Evolutionary conservation across 169 alveolate species (phyloP).

Genomic region (Neospora caninum): DNA sequence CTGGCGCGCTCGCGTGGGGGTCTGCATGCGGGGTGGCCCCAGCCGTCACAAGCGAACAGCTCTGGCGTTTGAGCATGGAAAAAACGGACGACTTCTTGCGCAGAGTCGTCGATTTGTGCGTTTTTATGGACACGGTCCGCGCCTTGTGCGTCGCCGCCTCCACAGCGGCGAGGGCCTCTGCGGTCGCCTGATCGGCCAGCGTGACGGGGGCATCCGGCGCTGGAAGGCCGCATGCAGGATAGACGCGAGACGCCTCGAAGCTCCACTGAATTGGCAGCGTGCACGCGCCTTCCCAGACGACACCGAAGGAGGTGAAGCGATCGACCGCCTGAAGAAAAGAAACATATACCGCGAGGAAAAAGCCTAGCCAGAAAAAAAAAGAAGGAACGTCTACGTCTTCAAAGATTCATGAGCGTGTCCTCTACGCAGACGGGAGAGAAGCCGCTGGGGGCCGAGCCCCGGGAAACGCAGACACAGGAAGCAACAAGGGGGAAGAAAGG

Average conservation of each 20-base stretch:
- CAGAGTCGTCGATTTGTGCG: background rate
- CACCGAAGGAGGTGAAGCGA: slow-evolving; percentile 59
- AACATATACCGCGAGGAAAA: background rate
- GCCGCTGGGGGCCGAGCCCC: too few species aligned
- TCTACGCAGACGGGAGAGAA: too few species aligned
- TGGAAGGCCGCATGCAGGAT: slow-evolving; percentile 16
- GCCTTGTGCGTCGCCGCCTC: background rate
- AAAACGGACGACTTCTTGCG: background rate
- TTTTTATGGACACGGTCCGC: background rate
- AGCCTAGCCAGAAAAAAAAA: background rate
- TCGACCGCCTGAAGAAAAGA: slow-evolving; percentile 38
- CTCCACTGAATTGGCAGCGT: slow-evolving; percentile 65
- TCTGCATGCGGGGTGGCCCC: background rate
- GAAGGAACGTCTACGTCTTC: background rate
- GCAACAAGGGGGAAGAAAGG: too few species aligned
- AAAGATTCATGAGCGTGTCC: too few species aligned
- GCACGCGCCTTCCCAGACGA: slow-evolving; percentile 61
- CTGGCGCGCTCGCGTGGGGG: background rate
- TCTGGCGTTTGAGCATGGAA: background rate
- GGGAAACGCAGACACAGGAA: too few species aligned
- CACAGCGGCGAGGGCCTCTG: slow-evolving; percentile 10
- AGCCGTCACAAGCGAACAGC: background rate
- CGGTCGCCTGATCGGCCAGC: background rate
- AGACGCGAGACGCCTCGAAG: slow-evolving; percentile 37
- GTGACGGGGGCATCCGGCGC: slow-evolving; percentile 17